These are phyloP conservation scores for Pyrenochaeta sp. DNA, from an alignment of 2,329 filamentous ascomycete species.

Conservation along the genomic window DNA sequence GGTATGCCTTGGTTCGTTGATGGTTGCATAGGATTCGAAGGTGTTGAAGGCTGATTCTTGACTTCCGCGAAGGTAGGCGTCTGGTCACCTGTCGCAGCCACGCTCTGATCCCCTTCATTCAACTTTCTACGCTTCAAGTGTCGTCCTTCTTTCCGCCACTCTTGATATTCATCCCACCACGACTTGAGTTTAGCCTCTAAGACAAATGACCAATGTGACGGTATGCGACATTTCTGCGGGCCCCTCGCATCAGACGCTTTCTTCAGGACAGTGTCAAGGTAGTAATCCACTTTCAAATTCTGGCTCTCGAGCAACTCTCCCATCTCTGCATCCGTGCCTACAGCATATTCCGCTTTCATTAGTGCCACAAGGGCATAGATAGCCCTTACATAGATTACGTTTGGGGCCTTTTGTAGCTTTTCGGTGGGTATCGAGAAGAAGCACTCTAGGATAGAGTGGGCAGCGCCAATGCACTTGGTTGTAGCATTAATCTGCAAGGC, in stretches of 20 bases:
- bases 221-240: constrained; percentile 41
- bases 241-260: constrained; percentile 38
- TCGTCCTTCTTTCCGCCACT: constrained; percentile 37
- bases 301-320: constrained; percentile 43
- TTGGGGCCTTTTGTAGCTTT: constrained; percentile 36
- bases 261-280: constrained; percentile 35
- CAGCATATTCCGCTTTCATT: constrained; percentile 47
- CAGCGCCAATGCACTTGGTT: constrained; percentile 43
- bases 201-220: constrained; percentile 43
- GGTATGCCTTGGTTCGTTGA: constrained; percentile 1
- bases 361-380: constrained; percentile 44
- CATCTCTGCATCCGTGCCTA: constrained; percentile 44
- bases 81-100: constrained; percentile 7
- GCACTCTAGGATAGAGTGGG: constrained; percentile 44
- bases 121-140: constrained; percentile 35
- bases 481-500: constrained; percentile 48
- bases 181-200: constrained; percentile 40
- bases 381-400: constrained; percentile 42
- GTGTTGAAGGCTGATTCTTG: constrained; percentile 1
- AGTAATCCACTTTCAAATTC: constrained; percentile 42
- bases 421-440: constrained; percentile 33
- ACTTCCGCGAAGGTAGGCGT: constrained; percentile 13
- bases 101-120: constrained; percentile 1
- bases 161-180: constrained; percentile 43
- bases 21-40: constrained; percentile 1